phyloP scores from a whole-genome alignment of 2,329 filamentous ascomycete genomes.

The Camillea tinctor region DNA sequence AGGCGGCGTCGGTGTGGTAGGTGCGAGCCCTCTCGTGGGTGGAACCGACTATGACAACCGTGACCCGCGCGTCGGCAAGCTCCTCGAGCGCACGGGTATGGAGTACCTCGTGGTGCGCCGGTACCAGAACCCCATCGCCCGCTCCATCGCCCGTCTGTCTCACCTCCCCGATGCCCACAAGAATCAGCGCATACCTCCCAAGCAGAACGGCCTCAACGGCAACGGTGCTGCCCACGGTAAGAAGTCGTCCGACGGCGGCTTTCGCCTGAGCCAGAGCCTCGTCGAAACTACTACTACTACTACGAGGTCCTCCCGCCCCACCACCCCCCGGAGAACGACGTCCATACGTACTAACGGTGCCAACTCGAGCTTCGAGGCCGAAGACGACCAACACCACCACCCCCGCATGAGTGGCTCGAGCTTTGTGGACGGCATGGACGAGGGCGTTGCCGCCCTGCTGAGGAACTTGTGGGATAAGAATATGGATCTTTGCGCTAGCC shows the following conservation, averaged over 20 bases:
- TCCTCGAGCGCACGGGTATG: conserved; percentile 68
- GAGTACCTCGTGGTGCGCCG: conserved; percentile 73
- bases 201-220: conserved; percentile 38
- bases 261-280: conserved; percentile 41
- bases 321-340: conserved; percentile 34
- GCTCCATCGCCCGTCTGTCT: conserved; percentile 56
- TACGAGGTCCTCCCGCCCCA: conserved; percentile 27
- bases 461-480: conserved; percentile 63
- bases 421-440: conserved; percentile 48
- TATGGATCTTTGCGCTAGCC: conserved; percentile 55
- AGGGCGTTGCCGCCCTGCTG: conserved; percentile 50
- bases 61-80: conserved; percentile 62
- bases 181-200: conserved; percentile 45
- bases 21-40: conserved; percentile 48
- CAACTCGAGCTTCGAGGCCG: conserved; percentile 46
- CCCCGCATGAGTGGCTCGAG: conserved; percentile 49
- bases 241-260: conserved; percentile 27
- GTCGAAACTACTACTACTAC: conserved; percentile 27
- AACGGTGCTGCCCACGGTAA: conserved; percentile 35
- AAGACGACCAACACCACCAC: conserved; percentile 39
- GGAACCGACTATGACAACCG: conserved; percentile 56
- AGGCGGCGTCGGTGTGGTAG: conserved; percentile 39
- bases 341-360: conserved; percentile 40
- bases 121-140: conserved; percentile 68
- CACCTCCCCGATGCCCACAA: conserved; percentile 53